Evolutionary conservation across 148 eudicot species (phyloP), one percentile per base, ranked within the genome.

Genomic region (Rhododendron simsii): DNA sequence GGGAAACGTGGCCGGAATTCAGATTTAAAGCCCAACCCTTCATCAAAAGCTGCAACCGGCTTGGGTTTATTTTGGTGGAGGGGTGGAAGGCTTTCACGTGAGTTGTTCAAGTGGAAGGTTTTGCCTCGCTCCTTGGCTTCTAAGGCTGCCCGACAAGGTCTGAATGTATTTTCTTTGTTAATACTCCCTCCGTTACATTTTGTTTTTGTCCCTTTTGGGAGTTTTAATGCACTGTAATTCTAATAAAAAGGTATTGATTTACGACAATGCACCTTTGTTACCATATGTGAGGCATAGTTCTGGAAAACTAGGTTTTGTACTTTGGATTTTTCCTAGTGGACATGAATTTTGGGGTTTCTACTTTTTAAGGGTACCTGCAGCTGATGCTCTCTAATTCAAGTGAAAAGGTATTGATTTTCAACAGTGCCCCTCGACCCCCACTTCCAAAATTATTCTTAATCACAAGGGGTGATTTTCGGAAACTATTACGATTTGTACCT

Each of bases 71-170:
- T 93, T 87, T 97, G 99, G 99, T 93, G 99, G 99, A 94, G 99
- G 90, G 99, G 99, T 87, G 98, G 99, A 81, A 89, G 84, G 86
- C 85, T 90, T 85, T 95, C 99, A 51, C 95, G 98, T 55, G 87
- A 88, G 86, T 92, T 95, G 84, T 97, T 92, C 87, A 93, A 91
- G 83, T 94, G 96, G 96, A 94, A 95, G 93, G 94, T 83, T 86
- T 89, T 97, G 86, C 98, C 99, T 88, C 92, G 86, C 28, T 89
- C 95, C 18, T 86, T 91, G 87, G 96, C 93, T 86, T 86, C 87
- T 84, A 93, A 94, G 90, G 98, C 94, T 88, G 99, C 99, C 76
- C 94, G 99, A 33, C 92, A 93, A 93, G 99, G 99, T 95, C 81
- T 87, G 87, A 23, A 81, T 30, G 76, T 71, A 61, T 10, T 65